Evolutionary conservation across 306 rosid species (phyloP).

Genomic region (Cucurbita moschata): DNA sequence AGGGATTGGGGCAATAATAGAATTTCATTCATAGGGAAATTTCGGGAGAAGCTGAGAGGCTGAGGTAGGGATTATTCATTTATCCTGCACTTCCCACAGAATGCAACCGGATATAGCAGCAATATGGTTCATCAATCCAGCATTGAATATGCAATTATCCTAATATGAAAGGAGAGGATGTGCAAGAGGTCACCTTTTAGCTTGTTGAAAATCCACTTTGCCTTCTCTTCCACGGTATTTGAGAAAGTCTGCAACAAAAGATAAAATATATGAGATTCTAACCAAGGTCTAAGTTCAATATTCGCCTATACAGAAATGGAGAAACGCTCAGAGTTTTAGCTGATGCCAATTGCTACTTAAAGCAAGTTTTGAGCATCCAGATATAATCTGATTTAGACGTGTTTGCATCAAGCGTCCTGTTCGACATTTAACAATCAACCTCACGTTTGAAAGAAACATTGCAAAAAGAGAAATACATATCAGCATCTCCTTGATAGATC

Average conservation of each 20-base stretch:
- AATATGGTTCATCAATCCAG: background rate
- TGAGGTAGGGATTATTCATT: background rate
- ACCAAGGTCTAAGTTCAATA: background rate
- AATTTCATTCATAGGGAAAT: background rate
- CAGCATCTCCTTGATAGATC: background rate
- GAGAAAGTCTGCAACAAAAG: constrained; percentile 59
- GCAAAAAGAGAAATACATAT: background rate
- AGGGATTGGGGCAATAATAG: no score
- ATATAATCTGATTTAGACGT: background rate
- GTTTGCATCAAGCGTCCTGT: background rate
- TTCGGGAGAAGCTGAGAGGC: background rate
- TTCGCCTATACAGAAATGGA: background rate
- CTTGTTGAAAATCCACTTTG: constrained; percentile 94
- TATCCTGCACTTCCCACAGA: background rate
- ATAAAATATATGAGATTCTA: background rate
- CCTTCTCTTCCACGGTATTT: constrained; percentile 86
- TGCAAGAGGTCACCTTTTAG: constrained; percentile 47
- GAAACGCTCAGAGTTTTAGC: background rate
- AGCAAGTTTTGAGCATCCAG: background rate
- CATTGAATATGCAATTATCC: background rate
- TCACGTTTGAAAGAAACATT: background rate
- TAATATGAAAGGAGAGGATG: background rate
- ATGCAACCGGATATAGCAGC: background rate
- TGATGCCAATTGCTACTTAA: background rate
- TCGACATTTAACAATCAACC: background rate